Percentiles rank a stretch among this genome's conserved stretches.
phyloP scores from a whole-genome alignment of 2,329 filamentous ascomycete genomes.

The Xylaria digitata region DNA sequence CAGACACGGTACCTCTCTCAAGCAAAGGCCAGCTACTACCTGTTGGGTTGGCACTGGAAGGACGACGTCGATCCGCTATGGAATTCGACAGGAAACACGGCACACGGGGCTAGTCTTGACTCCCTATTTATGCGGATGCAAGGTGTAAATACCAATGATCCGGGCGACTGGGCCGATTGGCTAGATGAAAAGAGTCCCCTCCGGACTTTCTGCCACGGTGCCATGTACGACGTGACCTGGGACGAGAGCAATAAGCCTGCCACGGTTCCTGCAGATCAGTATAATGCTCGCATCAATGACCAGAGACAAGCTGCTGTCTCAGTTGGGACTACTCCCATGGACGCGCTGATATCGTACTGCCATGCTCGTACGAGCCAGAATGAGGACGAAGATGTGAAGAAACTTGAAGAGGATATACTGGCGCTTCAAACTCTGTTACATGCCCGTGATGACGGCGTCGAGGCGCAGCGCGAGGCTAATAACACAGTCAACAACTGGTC shows the following conservation, averaged over 20 bases:
- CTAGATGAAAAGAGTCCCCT: conserved; percentile 33
- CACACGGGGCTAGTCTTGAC: conserved; percentile 27
- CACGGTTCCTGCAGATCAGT: conserved; percentile 49
- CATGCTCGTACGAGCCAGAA: conserved; percentile 40
- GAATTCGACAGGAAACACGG: not conserved
- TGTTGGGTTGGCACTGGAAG: conserved; percentile 55
- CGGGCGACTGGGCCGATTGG: conserved; percentile 30
- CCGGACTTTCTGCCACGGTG: conserved; percentile 50
- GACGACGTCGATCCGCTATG: conserved; percentile 14
- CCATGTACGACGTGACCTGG: conserved; percentile 55
- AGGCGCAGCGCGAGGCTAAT: conserved; percentile 47
- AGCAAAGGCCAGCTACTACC: conserved; percentile 53
- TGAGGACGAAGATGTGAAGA: conserved; percentile 23
- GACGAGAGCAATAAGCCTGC: conserved; percentile 46
- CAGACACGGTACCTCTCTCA: conserved; percentile 40
- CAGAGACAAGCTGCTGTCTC: conserved; percentile 43
- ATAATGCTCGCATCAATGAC: conserved; percentile 36
- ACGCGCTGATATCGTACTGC: conserved; percentile 53
- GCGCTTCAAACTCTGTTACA: conserved; percentile 46
- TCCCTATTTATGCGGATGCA: conserved; percentile 40
- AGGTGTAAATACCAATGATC: not conserved
- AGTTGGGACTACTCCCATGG: conserved; percentile 55
- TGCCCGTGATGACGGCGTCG: conserved; percentile 50
- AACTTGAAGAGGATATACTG: conserved; percentile 48
- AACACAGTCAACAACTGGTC: conserved; percentile 50